These are phyloP conservation scores for Cucurbita moschata DNA, from an alignment of 306 rosid genomes.

Conservation along the genomic window DNA sequence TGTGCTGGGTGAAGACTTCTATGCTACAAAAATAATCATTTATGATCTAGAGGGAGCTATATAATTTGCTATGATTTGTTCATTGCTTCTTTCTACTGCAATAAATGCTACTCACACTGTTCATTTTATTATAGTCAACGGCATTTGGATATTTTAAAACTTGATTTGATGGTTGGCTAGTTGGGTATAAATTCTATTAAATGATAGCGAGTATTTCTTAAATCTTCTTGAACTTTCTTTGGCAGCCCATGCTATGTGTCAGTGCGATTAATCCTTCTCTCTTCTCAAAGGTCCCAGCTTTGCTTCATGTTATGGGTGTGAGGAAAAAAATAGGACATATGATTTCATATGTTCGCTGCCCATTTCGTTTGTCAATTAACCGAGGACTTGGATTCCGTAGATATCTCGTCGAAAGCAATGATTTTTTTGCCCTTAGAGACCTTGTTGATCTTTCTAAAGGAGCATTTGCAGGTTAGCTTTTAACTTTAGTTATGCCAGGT, in stretches of 20 bases:
- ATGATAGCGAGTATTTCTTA: not conserved
- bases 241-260: conserved; percentile 99
- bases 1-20: not conserved
- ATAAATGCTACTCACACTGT: not conserved
- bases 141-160: not conserved
- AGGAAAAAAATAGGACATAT: conserved; percentile 71
- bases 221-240: not conserved
- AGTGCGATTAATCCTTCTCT: conserved; percentile 97
- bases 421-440: conserved; percentile 91
- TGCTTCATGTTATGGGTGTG: conserved; percentile 66
- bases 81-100: not conserved
- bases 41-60: not conserved
- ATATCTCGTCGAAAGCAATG: conserved; percentile 87
- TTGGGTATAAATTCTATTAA: not conserved
- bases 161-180: not conserved
- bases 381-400: conserved; percentile 73
- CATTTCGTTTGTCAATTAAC: conserved; percentile 68
- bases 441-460: conserved; percentile 97
- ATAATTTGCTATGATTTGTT: not conserved
- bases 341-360: conserved; percentile 80
- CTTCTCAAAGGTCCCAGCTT: conserved; percentile 83
- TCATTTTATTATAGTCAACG: not conserved
- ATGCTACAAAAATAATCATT: not conserved
- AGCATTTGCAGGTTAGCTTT: conserved; percentile 78
- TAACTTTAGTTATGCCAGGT: not conserved